A percentile compares a stretch with the other conserved stretches of the same genome.
Evolutionary conservation across 768 basidiomycete species (phyloP).

Genomic region (Baorangia bicolor): DNA sequence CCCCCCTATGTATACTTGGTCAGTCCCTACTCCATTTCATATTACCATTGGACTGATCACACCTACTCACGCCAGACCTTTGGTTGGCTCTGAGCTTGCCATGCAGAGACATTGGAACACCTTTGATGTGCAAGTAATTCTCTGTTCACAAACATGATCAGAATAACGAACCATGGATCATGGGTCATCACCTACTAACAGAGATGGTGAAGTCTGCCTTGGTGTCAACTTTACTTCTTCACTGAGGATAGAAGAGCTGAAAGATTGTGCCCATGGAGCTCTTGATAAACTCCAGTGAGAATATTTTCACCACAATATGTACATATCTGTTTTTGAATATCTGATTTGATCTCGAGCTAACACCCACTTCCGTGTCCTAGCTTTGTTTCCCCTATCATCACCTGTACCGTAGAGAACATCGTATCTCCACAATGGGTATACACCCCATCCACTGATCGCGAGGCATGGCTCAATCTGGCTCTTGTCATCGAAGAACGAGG

Average conservation of each 20-base stretch:
- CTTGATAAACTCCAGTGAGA: slow-evolving; percentile 22
- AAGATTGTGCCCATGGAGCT: slow-evolving; percentile 8
- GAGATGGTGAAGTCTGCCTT: slow-evolving; percentile 19
- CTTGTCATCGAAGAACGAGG: slow-evolving; percentile 18
- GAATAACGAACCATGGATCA: background rate
- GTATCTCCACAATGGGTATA: slow-evolving; percentile 22
- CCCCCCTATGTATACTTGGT: slow-evolving; percentile 19
- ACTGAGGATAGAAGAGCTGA: slow-evolving; percentile 5
- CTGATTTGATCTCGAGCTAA: background rate
- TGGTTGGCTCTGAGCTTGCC: slow-evolving; percentile 18
- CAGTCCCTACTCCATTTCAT: background rate
- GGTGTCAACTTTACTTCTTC: slow-evolving; percentile 17
- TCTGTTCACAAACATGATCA: background rate
- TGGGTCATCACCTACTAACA: background rate
- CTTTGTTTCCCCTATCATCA: slow-evolving; percentile 21
- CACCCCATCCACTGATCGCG: slow-evolving; percentile 20
- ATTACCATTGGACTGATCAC: background rate
- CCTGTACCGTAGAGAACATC: slow-evolving; percentile 11
- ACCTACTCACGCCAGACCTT: background rate
- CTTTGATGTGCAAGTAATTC: slow-evolving; percentile 13
- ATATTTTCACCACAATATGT: too few species aligned
- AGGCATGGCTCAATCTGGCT: slow-evolving; percentile 23
- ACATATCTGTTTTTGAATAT: background rate
- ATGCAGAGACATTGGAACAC: slow-evolving; percentile 11
- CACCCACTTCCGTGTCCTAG: background rate